Base-by-base conservation (phyloP, 75 land plant genomes). In the Pinus taeda region DNA sequence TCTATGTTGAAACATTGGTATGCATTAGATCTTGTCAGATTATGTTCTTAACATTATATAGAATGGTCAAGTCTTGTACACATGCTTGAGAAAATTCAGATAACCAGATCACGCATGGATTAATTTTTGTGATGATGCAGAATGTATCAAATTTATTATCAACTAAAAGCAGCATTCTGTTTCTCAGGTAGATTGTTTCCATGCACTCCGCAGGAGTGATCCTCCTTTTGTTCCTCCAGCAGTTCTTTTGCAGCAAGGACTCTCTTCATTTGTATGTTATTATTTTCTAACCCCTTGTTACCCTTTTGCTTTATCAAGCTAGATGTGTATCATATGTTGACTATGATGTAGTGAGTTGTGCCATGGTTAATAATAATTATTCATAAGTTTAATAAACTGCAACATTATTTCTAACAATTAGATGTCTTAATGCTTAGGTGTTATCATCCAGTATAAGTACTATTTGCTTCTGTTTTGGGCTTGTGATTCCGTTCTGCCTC, bases 191-290 rank as follows among this genome's bases (percentile, higher is more conserved):
- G 98, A 96, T 75, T 91, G 93, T 80, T 96, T 96, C 71, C 99
- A 96, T 86, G 99, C 94, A 15, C 69, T 96, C 73, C 93, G 99
- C 2, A 93, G 91, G 69, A 91, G 99, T 75, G 99, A 96, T 83
- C 99, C 99, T 76, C 93, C 93, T 22, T 96, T 88, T 85, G 99
- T 90, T 63, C 83, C 98, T 69, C 83, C 98, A 36, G 60, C 91
- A 75, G 77, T 82, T 29, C 88, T 96, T 62, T 73, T 96, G 71
- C 93, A 92, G 83, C 93, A 96, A 76, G 99, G 99, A 57, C 90
- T 96, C 58, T 63, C 90, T 56, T 88, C 97, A 57, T 91, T 96
- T 86, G 99, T 96, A 96, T 63, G 95, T 71, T 7, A 67, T 39
- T 67, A 18, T 2, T 42, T 69, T 14, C 24, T 42, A 18, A n/a